A percentile compares a stretch with the other conserved stretches of the same genome.
Evolutionary conservation across 306 rosid genomes (phyloP).

Genomic region (Dryas alaskensis): DNA sequence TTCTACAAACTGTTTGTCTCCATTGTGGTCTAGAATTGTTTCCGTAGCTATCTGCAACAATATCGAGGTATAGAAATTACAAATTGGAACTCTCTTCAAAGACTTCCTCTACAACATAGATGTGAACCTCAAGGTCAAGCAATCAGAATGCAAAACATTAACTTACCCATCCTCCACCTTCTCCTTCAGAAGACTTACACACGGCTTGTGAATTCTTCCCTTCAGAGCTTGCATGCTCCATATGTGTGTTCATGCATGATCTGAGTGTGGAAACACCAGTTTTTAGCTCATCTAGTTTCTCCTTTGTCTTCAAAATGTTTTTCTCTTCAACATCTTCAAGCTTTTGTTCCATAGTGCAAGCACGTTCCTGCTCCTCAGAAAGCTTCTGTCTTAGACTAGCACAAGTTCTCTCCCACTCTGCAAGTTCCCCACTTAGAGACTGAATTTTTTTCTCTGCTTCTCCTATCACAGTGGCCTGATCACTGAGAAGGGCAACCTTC

Average conservation of each 20-base stretch:
- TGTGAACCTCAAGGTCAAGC: constrained; percentile 27
- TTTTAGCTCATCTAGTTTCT: constrained; percentile 64
- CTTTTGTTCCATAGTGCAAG: constrained; percentile 50
- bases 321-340: constrained; percentile 57
- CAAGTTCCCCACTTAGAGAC: constrained; percentile 33
- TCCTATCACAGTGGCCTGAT: constrained; percentile 46
- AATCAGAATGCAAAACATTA: constrained; percentile 36
- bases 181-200: constrained; percentile 35
- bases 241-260: constrained; percentile 65
- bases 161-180: constrained; percentile 61
- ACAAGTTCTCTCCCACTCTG: constrained; percentile 49
- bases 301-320: constrained; percentile 60
- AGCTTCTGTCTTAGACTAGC: constrained; percentile 49
- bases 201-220: constrained; percentile 37
- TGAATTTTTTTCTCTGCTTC: constrained; percentile 48
- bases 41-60: constrained; percentile 63
- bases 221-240: constrained; percentile 41
- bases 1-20: constrained; percentile 28
- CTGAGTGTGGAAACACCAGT: constrained; percentile 66
- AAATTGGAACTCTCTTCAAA: constrained; percentile 32
- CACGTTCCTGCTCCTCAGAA: constrained; percentile 53
- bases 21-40: constrained; percentile 30
- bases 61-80: constrained; percentile 38
- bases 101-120: constrained; percentile 34
- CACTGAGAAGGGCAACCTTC: constrained; percentile 53